Base-by-base conservation (phyloP, 441 rosid species). In the Erodium moschatum region DNA sequence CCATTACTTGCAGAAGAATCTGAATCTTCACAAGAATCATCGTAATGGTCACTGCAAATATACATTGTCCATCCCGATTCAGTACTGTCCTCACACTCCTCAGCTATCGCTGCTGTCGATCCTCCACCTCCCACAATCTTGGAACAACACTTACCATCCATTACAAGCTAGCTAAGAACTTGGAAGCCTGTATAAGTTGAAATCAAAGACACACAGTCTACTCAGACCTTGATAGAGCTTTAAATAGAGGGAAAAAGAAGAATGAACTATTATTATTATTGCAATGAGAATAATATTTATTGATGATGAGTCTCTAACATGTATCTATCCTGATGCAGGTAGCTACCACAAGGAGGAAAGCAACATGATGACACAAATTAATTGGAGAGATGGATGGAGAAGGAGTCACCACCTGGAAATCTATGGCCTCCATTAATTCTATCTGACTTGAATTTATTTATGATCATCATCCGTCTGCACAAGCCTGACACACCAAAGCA, bases 341-440 rank as follows among this genome's bases (percentile, higher is more conserved):
- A 48, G 18, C 56, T 48, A 48, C 11, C 56, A 48, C 56, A 48
- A 48, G 56, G 56, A 13, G 15, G 56, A 48, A 48, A n/a, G 56
- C 56, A 48, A 48, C 56, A 48, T 48, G 56, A 48, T 48, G 56
- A 48, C 56, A 48, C 56, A 48, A 48, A 48, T 48, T 48, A 48
- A 48, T 48, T 48, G 56, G 7, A 48, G 56, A 48, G 56, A 48
- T 42, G 48, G 42, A 38, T 38, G 42, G 42, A 38, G 15, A 46
- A 42, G 52, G 56, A 48, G 56, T 48, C 56, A 48, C 56, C 56
- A 48, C 56, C 56, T 48, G 56, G 56, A 48, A 48, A 48, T 48
- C 56, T 48, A 48, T 9, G 4, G 18, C 56, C 56, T 48, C 56
- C 13, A 48, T 48, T 48, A 48, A 48, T 48, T 48, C 56, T 48